phyloP scores from a whole-genome alignment of 75 land plant species.

The Pinus albicaulis region DNA sequence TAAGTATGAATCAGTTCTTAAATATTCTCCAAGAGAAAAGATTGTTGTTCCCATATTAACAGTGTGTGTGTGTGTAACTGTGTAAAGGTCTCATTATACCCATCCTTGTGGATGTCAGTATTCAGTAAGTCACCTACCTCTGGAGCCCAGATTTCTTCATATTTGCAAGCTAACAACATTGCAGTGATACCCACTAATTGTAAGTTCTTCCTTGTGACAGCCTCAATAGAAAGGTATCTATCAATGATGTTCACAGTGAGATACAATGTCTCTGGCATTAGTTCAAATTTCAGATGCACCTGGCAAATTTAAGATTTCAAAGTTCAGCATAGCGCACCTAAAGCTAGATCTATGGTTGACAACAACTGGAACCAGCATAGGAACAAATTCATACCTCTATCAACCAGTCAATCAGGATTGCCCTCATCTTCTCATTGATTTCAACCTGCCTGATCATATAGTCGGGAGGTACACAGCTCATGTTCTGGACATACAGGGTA shows the following conservation, averaged over 20 bases:
- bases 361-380: background rate
- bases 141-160: conserved; percentile 48
- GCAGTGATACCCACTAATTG: conserved; percentile 42
- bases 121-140: conserved; percentile 15
- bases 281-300: conserved; percentile 40
- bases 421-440: conserved; percentile 86
- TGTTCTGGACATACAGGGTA: conserved; percentile 3
- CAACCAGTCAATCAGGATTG: conserved; percentile 86
- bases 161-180: conserved; percentile 37
- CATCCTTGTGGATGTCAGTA: background rate
- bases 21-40: no score
- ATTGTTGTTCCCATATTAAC: background rate
- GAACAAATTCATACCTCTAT: conserved; percentile 56
- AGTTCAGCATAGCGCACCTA: background rate
- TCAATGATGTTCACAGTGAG: conserved; percentile 32
- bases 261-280: conserved; percentile 46
- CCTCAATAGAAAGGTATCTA: conserved; percentile 20
- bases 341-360: background rate
- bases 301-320: background rate
- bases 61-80: background rate
- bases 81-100: background rate
- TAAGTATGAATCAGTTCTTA: background rate
- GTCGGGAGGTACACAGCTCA: conserved; percentile 56
- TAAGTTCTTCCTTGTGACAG: conserved; percentile 26
- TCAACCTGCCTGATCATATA: conserved; percentile 72